Evolutionary conservation across 495 filamentous ascomycete genomes (phyloP).

Genomic region (Gamarada debralockiae): DNA sequence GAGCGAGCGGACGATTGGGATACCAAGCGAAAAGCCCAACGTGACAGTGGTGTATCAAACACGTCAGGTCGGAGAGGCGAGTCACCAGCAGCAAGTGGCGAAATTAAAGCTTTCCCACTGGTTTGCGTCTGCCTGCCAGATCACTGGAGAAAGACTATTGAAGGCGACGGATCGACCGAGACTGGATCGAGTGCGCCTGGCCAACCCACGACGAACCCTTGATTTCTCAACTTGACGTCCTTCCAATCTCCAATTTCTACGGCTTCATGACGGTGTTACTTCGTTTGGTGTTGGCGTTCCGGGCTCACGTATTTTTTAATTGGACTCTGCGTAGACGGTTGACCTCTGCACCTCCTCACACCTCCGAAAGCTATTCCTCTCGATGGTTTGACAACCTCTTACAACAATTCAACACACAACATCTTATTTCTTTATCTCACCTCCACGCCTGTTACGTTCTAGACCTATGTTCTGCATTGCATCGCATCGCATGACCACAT

Average conservation of each 20-base stretch:
- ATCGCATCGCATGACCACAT: slow-evolving; percentile 11
- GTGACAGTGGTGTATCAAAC: slow-evolving; percentile 92
- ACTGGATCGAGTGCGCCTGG: slow-evolving; percentile 41
- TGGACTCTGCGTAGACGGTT: neutral
- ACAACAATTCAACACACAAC: slow-evolving; percentile 1
- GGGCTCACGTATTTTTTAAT: slow-evolving; percentile 1
- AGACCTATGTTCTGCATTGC: slow-evolving; percentile 19
- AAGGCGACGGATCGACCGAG: slow-evolving; percentile 69
- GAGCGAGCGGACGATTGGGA: slow-evolving; percentile 90
- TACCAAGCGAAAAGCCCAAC: slow-evolving; percentile 65
- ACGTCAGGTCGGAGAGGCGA: slow-evolving; percentile 59
- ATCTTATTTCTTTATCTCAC: slow-evolving; percentile 3
- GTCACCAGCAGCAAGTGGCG: slow-evolving; percentile 69
- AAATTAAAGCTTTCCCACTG: slow-evolving; percentile 97
- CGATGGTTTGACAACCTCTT: neutral
- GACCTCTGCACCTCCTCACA: neutral
- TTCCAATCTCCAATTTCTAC: slow-evolving; percentile 2
- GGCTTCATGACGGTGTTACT: slow-evolving; percentile 25
- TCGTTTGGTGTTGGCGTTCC: slow-evolving; percentile 21
- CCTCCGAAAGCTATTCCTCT: neutral
- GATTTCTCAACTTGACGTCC: neutral
- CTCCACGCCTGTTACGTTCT: slow-evolving; percentile 24
- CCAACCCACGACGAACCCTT: slow-evolving; percentile 5
- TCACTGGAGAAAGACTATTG: slow-evolving; percentile 96
- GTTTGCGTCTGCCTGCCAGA: slow-evolving; percentile 97